These are phyloP conservation scores for Deinandra increscens DNA, from an alignment of 129 eudicot species.

Conservation along the genomic window DNA sequence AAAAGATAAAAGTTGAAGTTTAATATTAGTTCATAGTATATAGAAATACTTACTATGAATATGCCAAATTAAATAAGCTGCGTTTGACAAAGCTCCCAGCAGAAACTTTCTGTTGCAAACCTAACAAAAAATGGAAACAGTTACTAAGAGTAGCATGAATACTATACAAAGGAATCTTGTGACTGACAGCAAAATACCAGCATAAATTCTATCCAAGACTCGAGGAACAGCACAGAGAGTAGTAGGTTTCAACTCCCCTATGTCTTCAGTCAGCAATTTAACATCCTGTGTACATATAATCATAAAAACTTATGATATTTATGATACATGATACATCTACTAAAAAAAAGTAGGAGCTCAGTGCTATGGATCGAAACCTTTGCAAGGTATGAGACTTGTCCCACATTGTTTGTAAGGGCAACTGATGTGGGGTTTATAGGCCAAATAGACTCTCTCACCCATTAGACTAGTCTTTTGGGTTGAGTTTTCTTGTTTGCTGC, in stretches of 20 bases:
- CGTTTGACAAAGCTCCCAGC: conserved; percentile 67
- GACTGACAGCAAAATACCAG: conserved; percentile 42
- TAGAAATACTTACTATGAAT: conserved; percentile 51
- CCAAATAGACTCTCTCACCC: no score
- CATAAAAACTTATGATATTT: conserved; percentile 3
- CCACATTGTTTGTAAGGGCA: no score
- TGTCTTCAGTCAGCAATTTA: conserved; percentile 80
- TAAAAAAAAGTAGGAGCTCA: no score
- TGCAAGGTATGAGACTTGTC: no score
- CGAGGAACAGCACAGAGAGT: conserved; percentile 99
- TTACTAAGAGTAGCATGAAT: conserved; percentile 16
- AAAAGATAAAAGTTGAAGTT: not conserved
- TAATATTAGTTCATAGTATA: not conserved
- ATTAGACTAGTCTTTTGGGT: no score
- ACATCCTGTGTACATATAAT: conserved; percentile 58
- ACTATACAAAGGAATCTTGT: not conserved
- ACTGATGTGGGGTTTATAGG: no score
- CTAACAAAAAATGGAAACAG: conserved; percentile 28
- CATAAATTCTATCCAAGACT: conserved; percentile 81
- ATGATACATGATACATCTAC: not conserved
- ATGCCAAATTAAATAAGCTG: conserved; percentile 66
- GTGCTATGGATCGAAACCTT: no score
- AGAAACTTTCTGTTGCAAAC: conserved; percentile 76
- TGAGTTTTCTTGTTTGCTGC: no score
- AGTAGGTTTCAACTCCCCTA: conserved; percentile 84